Evolutionary conservation across 2,329 filamentous ascomycete genomes (phyloP), one percentile per base, ranked within the genome.

Genomic region (Colletotrichum shisoi): DNA sequence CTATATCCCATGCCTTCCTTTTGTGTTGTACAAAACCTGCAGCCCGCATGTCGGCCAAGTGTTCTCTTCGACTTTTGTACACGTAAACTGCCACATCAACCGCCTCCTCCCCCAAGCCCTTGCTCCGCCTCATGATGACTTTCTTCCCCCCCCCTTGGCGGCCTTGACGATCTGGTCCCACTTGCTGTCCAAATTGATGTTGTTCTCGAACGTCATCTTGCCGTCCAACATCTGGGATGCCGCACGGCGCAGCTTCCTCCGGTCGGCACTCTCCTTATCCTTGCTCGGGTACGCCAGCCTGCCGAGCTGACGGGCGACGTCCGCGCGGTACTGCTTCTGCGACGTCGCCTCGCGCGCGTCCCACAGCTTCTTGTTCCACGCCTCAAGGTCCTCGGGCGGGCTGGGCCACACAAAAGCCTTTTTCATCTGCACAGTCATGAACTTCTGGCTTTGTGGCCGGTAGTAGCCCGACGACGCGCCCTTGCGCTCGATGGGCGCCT

Each of bases 381-480:
- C 79, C 64, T 83, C 76, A 69, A 86, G 81, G 75, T 90, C 84
- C 70, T 83, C 78, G 4, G 92, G 91, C 71, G 82, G 78, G 70
- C 88, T 85, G 1, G 95, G 95, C 91, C 92, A 98, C 63, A 91
- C 88, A 81, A 99, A 99, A 4, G 94, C 92, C 81, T 89, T 82
- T 69, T 85, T 87, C 81, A 99, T 86, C 83, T 97, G 92, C 51
- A 96, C 92, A 48, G 91, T 96, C 95, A 99, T 99, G 78, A 89
- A 91, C 86, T 99, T 99, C 74, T 89, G 85, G 57, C 88, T 82
- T 70, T 86, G 83, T 31, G 91, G 91, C 27, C 94, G 87, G 78
- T 88, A 89, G 83, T 87, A 88, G 69, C 84, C 84, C 68, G 85
- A 83, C 73, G 70, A 67, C 77, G 75, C 75, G 75, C 77, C 77